Conservation (phyloP, 305 asterid genomes). For the Fraxinus xanthoxyloides region DNA sequence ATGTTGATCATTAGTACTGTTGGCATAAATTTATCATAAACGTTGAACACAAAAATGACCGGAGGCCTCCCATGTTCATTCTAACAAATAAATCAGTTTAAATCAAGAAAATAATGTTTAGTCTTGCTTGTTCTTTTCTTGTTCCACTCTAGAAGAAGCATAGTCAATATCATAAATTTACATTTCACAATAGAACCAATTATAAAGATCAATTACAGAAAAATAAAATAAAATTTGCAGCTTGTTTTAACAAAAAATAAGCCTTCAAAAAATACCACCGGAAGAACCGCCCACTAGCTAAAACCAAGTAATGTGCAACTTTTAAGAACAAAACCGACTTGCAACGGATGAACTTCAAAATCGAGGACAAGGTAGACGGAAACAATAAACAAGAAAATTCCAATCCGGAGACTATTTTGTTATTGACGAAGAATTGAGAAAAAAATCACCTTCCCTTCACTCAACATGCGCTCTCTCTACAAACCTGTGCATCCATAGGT, state of each 20-base stretch:
- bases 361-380: slow-evolving; percentile 21
- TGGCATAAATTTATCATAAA: too few relatives aligned
- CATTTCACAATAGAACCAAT: slow-evolving; percentile 23
- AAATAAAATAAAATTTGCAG: neutral
- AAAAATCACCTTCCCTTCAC: slow-evolving; percentile 12
- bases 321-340: neutral
- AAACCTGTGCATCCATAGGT: slow-evolving; percentile 40
- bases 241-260: neutral
- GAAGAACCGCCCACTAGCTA: neutral
- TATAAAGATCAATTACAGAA: slow-evolving; percentile 19
- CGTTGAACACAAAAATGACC: neutral
- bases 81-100: neutral
- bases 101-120: slow-evolving; percentile 14
- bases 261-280: neutral
- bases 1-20: too few relatives aligned
- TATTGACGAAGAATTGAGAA: slow-evolving; percentile 29
- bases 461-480: slow-evolving; percentile 18
- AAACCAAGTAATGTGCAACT: neutral
- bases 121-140: slow-evolving; percentile 9
- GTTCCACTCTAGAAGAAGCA: neutral
- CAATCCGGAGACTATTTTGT: slow-evolving; percentile 14
- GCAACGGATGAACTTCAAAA: neutral
- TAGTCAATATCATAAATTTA: slow-evolving; percentile 18
- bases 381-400: slow-evolving; percentile 24
- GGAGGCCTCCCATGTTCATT: neutral